phyloP scores from a whole-genome alignment of 1,139 yeast genomes.

The Debaryomycetaceae sp. region DNA sequence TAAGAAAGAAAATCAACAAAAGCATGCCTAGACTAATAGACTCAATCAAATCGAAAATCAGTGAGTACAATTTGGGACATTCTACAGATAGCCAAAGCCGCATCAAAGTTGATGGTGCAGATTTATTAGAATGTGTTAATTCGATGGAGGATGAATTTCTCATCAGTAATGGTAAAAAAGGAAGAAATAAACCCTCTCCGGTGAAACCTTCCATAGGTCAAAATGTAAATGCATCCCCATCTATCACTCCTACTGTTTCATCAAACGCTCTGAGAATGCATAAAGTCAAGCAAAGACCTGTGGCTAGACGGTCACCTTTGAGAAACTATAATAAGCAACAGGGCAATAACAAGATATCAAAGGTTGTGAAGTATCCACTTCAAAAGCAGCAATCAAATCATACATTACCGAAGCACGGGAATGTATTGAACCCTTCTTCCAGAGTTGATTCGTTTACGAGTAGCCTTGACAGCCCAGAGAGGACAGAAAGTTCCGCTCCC shows the following conservation, averaged over 20 bases:
- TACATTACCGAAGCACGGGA: constrained; percentile 15
- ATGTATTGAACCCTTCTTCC: constrained; percentile 16
- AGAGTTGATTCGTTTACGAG: constrained; percentile 8
- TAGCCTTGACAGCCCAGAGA: constrained; percentile 17
- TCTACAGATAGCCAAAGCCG: constrained; percentile 30
- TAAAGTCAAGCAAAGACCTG: constrained; percentile 1
- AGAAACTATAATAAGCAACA: neutral
- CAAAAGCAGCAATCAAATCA: constrained; percentile 10
- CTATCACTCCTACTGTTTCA: neutral
- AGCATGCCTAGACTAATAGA: constrained; percentile 62
- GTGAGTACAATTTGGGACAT: constrained; percentile 40
- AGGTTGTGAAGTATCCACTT: neutral
- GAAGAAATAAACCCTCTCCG: constrained; percentile 6
- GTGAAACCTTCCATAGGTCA: constrained; percentile 2
- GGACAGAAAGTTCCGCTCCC: neutral
- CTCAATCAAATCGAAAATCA: constrained; percentile 46
- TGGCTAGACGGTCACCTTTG: neutral
- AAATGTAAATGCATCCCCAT: constrained; percentile 1
- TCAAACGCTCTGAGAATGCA: neutral
- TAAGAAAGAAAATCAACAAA: constrained; percentile 62
- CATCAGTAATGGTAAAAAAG: constrained; percentile 5
- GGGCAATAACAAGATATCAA: neutral
- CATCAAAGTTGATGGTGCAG: constrained; percentile 44
- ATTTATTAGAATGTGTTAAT: constrained; percentile 41
- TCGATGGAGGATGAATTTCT: constrained; percentile 40